Evolutionary conservation across 495 filamentous ascomycete species (phyloP).

Genomic region (Thozetella sp.): DNA sequence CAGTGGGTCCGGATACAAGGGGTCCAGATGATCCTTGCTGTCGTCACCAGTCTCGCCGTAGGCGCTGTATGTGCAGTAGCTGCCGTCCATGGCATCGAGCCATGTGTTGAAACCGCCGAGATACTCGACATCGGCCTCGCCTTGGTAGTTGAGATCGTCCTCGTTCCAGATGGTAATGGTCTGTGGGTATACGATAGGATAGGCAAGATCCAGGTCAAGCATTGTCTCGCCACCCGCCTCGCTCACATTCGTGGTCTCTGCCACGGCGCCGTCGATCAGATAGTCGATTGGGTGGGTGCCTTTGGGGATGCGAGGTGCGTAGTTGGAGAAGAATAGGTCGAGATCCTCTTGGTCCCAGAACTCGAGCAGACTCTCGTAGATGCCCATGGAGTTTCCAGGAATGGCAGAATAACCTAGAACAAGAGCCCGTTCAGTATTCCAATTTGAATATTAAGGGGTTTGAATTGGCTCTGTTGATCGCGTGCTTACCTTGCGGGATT

Average conservation of each 20-base stretch:
- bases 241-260: background rate
- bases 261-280: slow-evolving; percentile 20
- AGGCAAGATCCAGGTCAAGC: slow-evolving; percentile 18
- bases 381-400: slow-evolving; percentile 15
- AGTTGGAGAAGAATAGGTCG: slow-evolving; percentile 6
- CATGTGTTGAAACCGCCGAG: slow-evolving; percentile 7
- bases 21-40: slow-evolving; percentile 25
- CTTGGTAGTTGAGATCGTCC: slow-evolving; percentile 46
- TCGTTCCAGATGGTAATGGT: slow-evolving; percentile 55
- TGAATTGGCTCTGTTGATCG: too few relatives aligned
- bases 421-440: background rate
- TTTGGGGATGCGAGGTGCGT: slow-evolving; percentile 14
- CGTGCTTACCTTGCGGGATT: slow-evolving; percentile 6
- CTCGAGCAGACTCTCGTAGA: slow-evolving; percentile 46
- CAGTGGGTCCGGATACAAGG: slow-evolving; percentile 47
- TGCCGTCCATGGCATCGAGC: slow-evolving; percentile 54
- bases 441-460: background rate
- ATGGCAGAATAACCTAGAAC: slow-evolving; percentile 11
- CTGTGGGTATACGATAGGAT: slow-evolving; percentile 52
- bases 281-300: slow-evolving; percentile 19
- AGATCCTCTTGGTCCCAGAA: slow-evolving; percentile 18
- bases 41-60: slow-evolving; percentile 23
- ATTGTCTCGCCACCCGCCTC: slow-evolving; percentile 22
- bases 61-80: slow-evolving; percentile 50
- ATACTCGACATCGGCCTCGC: slow-evolving; percentile 43